Percentiles rank a stretch among this genome's conserved stretches.
Conservation (phyloP, 176 grass and related monocot species). For the Saccharum spontaneum region DNA sequence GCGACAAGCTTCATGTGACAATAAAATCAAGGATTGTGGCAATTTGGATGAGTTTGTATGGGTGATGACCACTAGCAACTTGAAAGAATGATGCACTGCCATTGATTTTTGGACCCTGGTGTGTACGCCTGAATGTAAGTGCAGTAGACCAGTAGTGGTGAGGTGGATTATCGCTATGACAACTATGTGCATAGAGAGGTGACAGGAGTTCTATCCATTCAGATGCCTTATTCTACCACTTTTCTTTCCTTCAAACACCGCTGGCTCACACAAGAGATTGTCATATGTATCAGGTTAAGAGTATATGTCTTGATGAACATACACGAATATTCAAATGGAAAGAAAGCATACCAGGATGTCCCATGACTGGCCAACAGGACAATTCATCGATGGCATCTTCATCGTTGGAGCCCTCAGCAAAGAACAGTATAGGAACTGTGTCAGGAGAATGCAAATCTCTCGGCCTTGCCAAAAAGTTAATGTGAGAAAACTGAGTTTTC, state of each 20-base stretch:
- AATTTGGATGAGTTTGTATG: neutral
- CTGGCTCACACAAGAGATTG: neutral
- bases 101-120: neutral
- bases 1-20: neutral
- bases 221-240: neutral
- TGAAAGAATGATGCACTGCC: neutral
- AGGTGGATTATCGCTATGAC: neutral
- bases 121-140: neutral
- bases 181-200: neutral
- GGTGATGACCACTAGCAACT: neutral
- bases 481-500: constrained; percentile 3
- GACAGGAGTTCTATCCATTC: neutral
- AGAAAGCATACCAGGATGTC: neutral
- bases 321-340: neutral
- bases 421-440: constrained; percentile 14
- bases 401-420: constrained; percentile 17
- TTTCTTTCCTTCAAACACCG: neutral
- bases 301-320: neutral
- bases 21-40: neutral
- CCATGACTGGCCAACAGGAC: neutral
- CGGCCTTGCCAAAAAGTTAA: constrained; percentile 30
- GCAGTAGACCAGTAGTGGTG: neutral
- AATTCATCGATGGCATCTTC: neutral
- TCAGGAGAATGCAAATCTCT: neutral
- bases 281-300: neutral